Evolutionary conservation across 1,284 basidiomycete species (phyloP).

Genomic region (Naganishia cerealis): DNA sequence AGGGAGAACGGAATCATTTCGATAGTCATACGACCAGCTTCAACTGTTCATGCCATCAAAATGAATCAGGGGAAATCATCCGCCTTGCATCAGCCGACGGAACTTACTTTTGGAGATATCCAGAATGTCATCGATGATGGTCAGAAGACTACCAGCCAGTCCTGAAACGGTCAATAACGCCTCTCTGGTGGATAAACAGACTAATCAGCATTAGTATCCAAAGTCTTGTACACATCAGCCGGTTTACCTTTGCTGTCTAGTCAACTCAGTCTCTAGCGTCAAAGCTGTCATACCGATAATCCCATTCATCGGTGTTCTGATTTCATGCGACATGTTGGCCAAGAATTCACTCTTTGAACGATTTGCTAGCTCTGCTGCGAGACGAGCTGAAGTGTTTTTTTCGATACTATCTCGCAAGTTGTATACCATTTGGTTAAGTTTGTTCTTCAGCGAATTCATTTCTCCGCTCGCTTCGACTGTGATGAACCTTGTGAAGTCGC

Average conservation of each 20-base stretch:
- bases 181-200: slow-evolving; percentile 61
- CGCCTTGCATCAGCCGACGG: neutral
- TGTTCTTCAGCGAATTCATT: slow-evolving; percentile 99
- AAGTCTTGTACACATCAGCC: neutral
- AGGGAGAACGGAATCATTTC: slow-evolving; percentile 98
- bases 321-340: slow-evolving; percentile 77
- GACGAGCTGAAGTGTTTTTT: slow-evolving; percentile 97
- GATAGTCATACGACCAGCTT: slow-evolving; percentile 99
- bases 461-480: slow-evolving; percentile 98
- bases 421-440: slow-evolving; percentile 89
- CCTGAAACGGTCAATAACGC: slow-evolving; percentile 94
- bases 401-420: slow-evolving; percentile 95
- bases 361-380: slow-evolving; percentile 95
- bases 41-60: slow-evolving; percentile 61
- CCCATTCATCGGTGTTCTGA: slow-evolving; percentile 94
- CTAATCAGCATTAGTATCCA: neutral
- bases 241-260: slow-evolving; percentile 77
- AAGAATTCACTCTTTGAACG: slow-evolving; percentile 96
- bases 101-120: slow-evolving; percentile 94
- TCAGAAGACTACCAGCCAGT: slow-evolving; percentile 83
- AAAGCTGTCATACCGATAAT: slow-evolving; percentile 93
- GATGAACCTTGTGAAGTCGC: slow-evolving; percentile 98
- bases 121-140: slow-evolving; percentile 97
- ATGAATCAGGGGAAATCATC: neutral
- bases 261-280: slow-evolving; percentile 73